Conservation (phyloP, 805 yeast genomes). For the Candida sphagnicola region DNA sequence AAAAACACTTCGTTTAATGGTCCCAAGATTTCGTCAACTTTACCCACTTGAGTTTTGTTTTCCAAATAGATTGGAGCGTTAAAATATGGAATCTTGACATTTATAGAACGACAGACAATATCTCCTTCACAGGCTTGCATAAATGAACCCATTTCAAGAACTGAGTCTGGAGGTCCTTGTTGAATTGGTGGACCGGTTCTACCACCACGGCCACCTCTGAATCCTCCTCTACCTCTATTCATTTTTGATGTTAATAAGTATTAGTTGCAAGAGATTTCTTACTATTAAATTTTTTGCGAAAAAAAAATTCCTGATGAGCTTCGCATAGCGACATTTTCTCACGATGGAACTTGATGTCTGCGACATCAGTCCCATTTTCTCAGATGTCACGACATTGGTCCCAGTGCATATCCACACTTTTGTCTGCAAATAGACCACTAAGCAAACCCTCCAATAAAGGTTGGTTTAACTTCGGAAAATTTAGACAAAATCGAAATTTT, state of each 20-base stretch:
- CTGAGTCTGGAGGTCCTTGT: slow-evolving; percentile 93
- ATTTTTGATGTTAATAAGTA: slow-evolving; percentile 21
- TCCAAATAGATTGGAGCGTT: slow-evolving; percentile 97
- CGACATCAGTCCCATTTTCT: neutral
- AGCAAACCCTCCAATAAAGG: too few relatives aligned
- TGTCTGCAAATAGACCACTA: too few relatives aligned
- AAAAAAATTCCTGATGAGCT: slow-evolving; percentile 8
- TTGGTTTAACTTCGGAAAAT: too few relatives aligned
- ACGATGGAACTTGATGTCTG: neutral
- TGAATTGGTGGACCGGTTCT: slow-evolving; percentile 74
- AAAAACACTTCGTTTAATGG: slow-evolving; percentile 97
- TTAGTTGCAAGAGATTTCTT: neutral
- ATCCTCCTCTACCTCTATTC: slow-evolving; percentile 74
- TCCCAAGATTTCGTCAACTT: slow-evolving; percentile 96
- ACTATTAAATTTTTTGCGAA: slow-evolving; percentile 8
- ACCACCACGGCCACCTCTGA: slow-evolving; percentile 63
- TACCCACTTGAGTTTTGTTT: slow-evolving; percentile 94
- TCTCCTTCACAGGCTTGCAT: slow-evolving; percentile 95
- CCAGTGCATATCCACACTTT: too few relatives aligned
- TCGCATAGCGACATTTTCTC: slow-evolving; percentile 7
- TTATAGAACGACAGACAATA: slow-evolving; percentile 92
- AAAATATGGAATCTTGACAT: slow-evolving; percentile 93
- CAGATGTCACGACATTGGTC: slow-evolving; percentile 3
- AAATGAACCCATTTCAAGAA: slow-evolving; percentile 91
- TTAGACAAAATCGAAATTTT: too few relatives aligned